Conservation (phyloP, 169 alveolate genomes). For the Cyclospora cayetanensis region DNA sequence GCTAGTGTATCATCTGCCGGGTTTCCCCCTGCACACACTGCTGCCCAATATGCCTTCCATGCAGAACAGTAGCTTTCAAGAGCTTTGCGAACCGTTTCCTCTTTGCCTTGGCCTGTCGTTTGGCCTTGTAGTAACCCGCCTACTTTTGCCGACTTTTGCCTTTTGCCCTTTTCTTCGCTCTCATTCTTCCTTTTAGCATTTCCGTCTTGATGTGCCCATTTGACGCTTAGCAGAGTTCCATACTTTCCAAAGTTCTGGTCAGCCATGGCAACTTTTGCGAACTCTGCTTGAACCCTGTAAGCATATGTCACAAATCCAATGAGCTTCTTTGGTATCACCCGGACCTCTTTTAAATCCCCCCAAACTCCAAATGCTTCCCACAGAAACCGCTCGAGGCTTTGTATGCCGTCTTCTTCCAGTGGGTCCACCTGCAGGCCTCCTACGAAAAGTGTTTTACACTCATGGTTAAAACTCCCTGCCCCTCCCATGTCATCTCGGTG, state of each 20-base stretch:
- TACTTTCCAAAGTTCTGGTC: slow-evolving; percentile 93
- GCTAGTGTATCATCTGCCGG: no score
- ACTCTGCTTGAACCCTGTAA: slow-evolving; percentile 96
- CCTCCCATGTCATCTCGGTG: slow-evolving; percentile 98
- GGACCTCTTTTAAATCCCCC: slow-evolving; percentile 96
- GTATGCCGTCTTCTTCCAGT: slow-evolving; percentile 88
- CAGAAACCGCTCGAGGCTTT: slow-evolving; percentile 90
- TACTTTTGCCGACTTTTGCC: neutral
- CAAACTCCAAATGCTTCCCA: slow-evolving; percentile 94
- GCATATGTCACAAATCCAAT: slow-evolving; percentile 95
- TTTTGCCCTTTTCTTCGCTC: slow-evolving; percentile 9
- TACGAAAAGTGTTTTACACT: slow-evolving; percentile 94
- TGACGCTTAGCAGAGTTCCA: slow-evolving; percentile 91
- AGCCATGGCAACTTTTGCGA: slow-evolving; percentile 99
- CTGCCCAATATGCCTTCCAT: slow-evolving; percentile 49
- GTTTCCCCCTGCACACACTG: neutral
- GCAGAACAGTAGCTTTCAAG: slow-evolving; percentile 39
- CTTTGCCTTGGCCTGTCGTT: neutral
- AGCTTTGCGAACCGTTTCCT: neutral
- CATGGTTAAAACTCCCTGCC: slow-evolving; percentile 97
- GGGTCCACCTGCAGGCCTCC: slow-evolving; percentile 91
- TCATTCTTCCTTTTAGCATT: neutral
- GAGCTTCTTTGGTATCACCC: slow-evolving; percentile 92
- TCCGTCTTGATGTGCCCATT: slow-evolving; percentile 95
- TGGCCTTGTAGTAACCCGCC: neutral